These are phyloP conservation scores for Salix arbutifolia DNA, from an alignment of 345 rosid species.

Conservation along the genomic window DNA sequence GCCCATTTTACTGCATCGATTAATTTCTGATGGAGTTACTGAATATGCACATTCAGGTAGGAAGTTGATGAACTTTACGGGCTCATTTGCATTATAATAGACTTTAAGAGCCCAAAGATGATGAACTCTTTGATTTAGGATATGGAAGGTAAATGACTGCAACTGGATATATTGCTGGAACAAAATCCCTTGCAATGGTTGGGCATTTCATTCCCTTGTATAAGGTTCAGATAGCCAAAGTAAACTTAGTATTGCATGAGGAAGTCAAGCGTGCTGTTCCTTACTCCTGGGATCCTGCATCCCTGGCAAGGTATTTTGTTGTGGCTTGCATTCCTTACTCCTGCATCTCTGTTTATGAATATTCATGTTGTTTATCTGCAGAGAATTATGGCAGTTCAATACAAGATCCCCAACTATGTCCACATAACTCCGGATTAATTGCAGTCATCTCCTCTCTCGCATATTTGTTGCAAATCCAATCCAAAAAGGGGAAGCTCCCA, in stretches of 20 bases:
- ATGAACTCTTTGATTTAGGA: neutral
- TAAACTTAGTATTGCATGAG: constrained; percentile 46
- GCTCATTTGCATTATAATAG: neutral
- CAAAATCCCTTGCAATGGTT: constrained; percentile 89
- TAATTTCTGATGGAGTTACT: neutral
- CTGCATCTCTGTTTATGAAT: neutral
- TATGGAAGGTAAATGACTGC: neutral
- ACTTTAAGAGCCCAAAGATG: neutral
- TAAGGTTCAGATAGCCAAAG: too few species aligned
- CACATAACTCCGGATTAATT: constrained; percentile 69
- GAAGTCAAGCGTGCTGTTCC: constrained; percentile 81
- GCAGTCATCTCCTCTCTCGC: constrained; percentile 70
- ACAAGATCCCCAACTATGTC: constrained; percentile 83
- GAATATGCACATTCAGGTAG: neutral
- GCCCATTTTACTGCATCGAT: neutral
- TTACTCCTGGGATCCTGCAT: constrained; percentile 96
- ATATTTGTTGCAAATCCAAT: constrained; percentile 72
- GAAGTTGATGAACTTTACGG: neutral
- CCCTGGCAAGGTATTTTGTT: constrained; percentile 66
- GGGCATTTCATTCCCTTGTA: constrained; percentile 73
- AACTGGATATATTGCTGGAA: constrained; percentile 33
- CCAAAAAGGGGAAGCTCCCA: too few species aligned
- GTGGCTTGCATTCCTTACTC: neutral
- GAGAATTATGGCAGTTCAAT: constrained; percentile 86
- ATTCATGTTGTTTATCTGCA: constrained; percentile 28